Conservation (phyloP, 352 stramenopile species). For the Globisporangium spiculum region DNA sequence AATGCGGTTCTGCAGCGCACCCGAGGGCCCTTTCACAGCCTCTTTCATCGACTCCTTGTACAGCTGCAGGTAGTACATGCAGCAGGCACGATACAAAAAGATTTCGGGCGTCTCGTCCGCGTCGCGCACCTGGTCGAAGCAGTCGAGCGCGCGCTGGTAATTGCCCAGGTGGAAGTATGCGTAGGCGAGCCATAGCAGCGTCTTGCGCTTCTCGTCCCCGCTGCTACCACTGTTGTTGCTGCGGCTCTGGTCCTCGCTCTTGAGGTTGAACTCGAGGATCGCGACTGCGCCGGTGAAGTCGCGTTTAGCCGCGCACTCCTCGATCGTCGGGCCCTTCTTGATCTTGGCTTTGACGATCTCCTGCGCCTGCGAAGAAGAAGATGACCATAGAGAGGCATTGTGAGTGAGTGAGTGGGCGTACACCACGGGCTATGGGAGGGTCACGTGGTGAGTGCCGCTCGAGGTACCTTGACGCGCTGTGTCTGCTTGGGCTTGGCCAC, state of each 20-base stretch:
- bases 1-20: constrained; percentile 89
- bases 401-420: background rate
- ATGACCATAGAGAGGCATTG: background rate
- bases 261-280: constrained; percentile 94
- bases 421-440: background rate
- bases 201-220: constrained; percentile 60
- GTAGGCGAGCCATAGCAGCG: constrained; percentile 93
- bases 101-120: constrained; percentile 64
- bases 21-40: constrained; percentile 53
- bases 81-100: constrained; percentile 89
- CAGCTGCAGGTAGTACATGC: constrained; percentile 92
- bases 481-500: constrained; percentile 79
- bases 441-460: background rate
- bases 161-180: constrained; percentile 93
- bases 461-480: constrained; percentile 50
- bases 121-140: constrained; percentile 84
- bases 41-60: constrained; percentile 89
- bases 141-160: constrained; percentile 92
- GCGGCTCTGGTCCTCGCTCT: constrained; percentile 70
- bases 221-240: constrained; percentile 16
- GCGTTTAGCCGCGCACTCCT: constrained; percentile 72
- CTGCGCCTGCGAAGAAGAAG: constrained; percentile 29
- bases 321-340: constrained; percentile 73
- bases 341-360: constrained; percentile 68
- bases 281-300: constrained; percentile 95